Evolutionary conservation across 1,284 basidiomycete genomes (phyloP).

Genomic region (Baeospora myosura): DNA sequence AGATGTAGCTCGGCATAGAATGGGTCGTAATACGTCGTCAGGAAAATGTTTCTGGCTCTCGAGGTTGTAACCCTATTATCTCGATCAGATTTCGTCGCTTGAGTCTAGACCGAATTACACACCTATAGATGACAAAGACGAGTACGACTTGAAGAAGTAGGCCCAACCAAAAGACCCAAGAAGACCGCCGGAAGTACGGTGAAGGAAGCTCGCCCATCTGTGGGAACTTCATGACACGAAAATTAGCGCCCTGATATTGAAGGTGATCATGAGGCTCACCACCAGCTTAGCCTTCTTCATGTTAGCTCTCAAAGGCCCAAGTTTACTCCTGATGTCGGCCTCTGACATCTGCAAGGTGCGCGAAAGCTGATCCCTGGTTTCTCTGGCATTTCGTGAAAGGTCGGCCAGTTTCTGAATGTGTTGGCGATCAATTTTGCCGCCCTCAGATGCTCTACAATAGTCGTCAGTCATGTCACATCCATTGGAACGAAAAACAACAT

Average conservation of each 20-base stretch:
- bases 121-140: conserved; percentile 27
- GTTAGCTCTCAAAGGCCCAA: conserved; percentile 28
- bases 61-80: conserved; percentile 24
- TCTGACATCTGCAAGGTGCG: too few species aligned
- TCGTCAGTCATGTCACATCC: neutral
- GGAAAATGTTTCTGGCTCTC: conserved; percentile 29
- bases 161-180: conserved; percentile 21
- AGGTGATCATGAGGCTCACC: neutral
- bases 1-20: conserved; percentile 62
- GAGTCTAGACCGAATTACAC: neutral
- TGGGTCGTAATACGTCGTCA: conserved; percentile 65
- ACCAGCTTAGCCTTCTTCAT: conserved; percentile 19
- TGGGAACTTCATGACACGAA: conserved; percentile 7
- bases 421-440: conserved; percentile 31
- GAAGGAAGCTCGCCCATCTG: conserved; percentile 12
- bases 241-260: conserved; percentile 6
- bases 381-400: conserved; percentile 45
- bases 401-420: conserved; percentile 47
- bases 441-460: conserved; percentile 11
- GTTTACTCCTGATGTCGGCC: conserved; percentile 27
- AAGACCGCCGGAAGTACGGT: conserved; percentile 10
- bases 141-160: conserved; percentile 26
- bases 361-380: conserved; percentile 38
- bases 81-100: neutral
- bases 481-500: conserved; percentile 8